Percentiles rank a stretch among this genome's conserved stretches.
Conservation (phyloP, 192 early-diverging fungal genomes). For the Chytriomyces confervae region DNA sequence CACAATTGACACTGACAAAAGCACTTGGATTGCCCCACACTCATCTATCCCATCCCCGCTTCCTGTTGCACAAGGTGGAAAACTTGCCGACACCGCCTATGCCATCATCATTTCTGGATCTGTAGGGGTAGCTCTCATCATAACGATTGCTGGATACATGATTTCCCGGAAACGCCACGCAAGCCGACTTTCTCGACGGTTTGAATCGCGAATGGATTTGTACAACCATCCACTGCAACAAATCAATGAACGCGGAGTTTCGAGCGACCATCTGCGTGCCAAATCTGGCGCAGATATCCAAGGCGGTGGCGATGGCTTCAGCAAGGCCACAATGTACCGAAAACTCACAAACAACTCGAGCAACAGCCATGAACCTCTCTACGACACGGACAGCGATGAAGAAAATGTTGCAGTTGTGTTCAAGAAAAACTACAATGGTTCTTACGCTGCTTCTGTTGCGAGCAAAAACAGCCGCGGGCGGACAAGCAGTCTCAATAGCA, state of each 20-base stretch:
- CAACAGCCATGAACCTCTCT: not conserved
- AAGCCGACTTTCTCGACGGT: not conserved
- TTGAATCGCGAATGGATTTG: no score
- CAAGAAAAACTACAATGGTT: not conserved
- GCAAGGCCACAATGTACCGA: not conserved
- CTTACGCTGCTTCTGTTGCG: not conserved
- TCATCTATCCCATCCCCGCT: not conserved
- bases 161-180: not conserved
- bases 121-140: not conserved
- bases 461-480: not conserved
- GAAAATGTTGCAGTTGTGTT: conserved; percentile 4
- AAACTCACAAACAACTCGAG: not conserved
- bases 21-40: not conserved
- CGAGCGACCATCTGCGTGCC: not conserved
- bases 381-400: not conserved
- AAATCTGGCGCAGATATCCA: not conserved
- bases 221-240: no score
- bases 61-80: not conserved
- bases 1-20: not conserved
- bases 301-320: not conserved
- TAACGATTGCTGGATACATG: not conserved
- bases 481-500: not conserved
- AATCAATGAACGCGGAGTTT: not conserved
- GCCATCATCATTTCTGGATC: not conserved
- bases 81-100: not conserved